Base-by-base conservation (phyloP, 140 eudicot species). In the Oenanthe javanica region DNA sequence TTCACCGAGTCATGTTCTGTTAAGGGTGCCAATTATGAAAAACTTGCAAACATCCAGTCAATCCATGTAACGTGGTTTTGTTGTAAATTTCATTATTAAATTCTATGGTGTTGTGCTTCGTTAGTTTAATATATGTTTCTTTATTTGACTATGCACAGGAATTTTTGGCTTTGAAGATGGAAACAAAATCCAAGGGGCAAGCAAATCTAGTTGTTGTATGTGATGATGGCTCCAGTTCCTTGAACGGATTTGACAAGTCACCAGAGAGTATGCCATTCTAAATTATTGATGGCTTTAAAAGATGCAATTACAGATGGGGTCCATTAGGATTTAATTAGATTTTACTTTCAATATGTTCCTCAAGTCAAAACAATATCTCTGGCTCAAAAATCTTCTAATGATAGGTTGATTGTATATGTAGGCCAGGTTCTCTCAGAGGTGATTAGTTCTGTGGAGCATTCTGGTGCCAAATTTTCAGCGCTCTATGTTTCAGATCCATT, bases 401-500 rank as follows among this genome's bases (percentile, higher is more conserved):
- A 36, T 52, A 14, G 48, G 31, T 75, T 69, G 79, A 64, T 78
- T 69, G 69, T 19, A 55, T 57, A 38, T 90, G 92, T 89, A 94
- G 98, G 97, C 66, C 75, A 85, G 84, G 85, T 89, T 81, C 80
- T 94, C 5, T 87, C 93, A 72, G 86, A 88, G 83, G 87, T 94
- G 61, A 84, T 94, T 40, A 86, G 85, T 80, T 86, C 97, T 12
- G 86, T 88, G 88, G 88, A 89, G 84, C 81, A 89, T 76, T 86
- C 89, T 77, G 96, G 93, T 69, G 90, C 91, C 64, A 94, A 87
- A 70, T 92, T 90, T 72, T 73, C 93, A 9, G 89, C 85, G 78
- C 94, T 94, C n/a, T 94, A 94, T 76, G 93, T 92, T 57, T 94
- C 98, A 81, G 97, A 92, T 83, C 96, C 94, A 16, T 76, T 76